phyloP scores from a whole-genome alignment of 345 rosid species.

The Anacardium occidentale region DNA sequence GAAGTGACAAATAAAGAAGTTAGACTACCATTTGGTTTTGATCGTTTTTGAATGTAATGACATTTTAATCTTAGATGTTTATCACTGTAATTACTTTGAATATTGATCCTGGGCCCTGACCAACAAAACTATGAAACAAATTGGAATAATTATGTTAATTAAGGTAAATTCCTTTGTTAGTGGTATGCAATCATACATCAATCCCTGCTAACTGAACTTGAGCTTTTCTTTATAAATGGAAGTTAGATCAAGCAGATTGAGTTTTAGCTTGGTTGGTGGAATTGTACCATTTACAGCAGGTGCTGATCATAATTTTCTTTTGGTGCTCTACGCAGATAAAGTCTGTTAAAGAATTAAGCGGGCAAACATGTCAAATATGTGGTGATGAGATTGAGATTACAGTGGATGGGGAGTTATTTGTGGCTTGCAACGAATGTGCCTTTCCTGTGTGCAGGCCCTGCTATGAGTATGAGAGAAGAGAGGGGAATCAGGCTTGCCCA shows the following conservation, averaged over 20 bases:
- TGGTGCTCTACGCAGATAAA: conserved; percentile 53
- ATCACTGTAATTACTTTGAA: not conserved
- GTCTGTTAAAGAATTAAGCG: conserved; percentile 83
- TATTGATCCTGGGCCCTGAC: not conserved
- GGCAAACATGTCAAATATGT: conserved; percentile 87
- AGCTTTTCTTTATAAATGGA: not conserved
- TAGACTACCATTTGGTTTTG: not conserved
- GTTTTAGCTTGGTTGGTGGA: conserved; percentile 11
- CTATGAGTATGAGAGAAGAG: conserved; percentile 93
- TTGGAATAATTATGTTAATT: no score
- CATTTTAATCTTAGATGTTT: not conserved
- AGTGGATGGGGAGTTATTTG: conserved; percentile 69
- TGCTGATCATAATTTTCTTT: conserved; percentile 20
- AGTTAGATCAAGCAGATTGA: not conserved
- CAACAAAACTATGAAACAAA: not conserved
- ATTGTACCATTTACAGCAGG: not conserved
- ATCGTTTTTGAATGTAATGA: not conserved
- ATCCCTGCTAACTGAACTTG: not conserved
- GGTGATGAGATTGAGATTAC: conserved; percentile 82
- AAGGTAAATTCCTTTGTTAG: no score
- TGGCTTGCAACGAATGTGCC: conserved; percentile 98
- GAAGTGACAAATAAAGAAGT: not conserved
- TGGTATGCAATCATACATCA: not conserved
- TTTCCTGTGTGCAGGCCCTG: conserved; percentile 95
- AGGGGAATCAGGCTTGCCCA: conserved; percentile 96